phyloP scores from a whole-genome alignment of 495 filamentous ascomycete species.

The Penicillium cosmopolitanum region DNA sequence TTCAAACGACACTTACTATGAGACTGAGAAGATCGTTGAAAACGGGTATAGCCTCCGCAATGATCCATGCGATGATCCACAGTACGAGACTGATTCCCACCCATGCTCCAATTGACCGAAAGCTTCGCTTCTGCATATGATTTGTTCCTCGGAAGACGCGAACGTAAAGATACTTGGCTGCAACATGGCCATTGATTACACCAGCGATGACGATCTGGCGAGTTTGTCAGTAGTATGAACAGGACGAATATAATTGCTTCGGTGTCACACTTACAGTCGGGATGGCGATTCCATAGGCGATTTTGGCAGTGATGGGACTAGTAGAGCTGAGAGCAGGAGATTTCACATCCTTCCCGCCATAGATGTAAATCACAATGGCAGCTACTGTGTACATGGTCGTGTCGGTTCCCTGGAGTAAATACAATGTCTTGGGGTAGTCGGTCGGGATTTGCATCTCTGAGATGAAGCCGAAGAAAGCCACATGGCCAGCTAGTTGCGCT shows the following conservation, averaged over 20 bases:
- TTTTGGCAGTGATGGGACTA: slow-evolving; percentile 61
- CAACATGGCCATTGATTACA: slow-evolving; percentile 64
- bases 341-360: slow-evolving; percentile 63
- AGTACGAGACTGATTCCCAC: slow-evolving; percentile 54
- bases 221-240: background rate
- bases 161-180: slow-evolving; percentile 66
- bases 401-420: slow-evolving; percentile 62
- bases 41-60: slow-evolving; percentile 73
- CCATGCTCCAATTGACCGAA: slow-evolving; percentile 55
- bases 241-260: background rate
- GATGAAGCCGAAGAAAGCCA: slow-evolving; percentile 74
- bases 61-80: slow-evolving; percentile 71
- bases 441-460: slow-evolving; percentile 70
- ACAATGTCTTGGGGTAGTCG: slow-evolving; percentile 67
- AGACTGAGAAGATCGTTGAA: slow-evolving; percentile 66
- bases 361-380: slow-evolving; percentile 63
- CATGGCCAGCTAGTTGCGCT: slow-evolving; percentile 35
- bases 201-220: slow-evolving; percentile 34
- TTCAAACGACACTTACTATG: slow-evolving; percentile 20
- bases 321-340: slow-evolving; percentile 75
- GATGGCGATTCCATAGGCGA: slow-evolving; percentile 75
- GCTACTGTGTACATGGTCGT: slow-evolving; percentile 61
- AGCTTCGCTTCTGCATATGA: slow-evolving; percentile 59
- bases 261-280: slow-evolving; percentile 51
- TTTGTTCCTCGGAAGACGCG: slow-evolving; percentile 58